phyloP scores from a whole-genome alignment of 805 yeast genomes.

The Candida manassasensis region DNA sequence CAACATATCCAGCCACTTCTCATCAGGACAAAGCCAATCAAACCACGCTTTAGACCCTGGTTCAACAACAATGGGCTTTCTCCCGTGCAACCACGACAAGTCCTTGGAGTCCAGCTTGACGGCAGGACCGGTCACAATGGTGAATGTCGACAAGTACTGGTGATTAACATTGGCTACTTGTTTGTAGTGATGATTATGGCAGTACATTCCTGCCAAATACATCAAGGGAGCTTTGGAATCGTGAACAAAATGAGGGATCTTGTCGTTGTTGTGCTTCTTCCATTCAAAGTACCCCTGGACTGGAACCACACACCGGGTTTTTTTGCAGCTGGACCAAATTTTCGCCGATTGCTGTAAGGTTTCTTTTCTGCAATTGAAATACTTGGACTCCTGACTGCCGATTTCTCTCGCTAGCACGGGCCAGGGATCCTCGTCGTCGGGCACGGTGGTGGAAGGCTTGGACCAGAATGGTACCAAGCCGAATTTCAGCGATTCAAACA shows the following conservation, averaged over 20 bases:
- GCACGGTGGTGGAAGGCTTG: conserved; percentile 29
- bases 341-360: conserved; percentile 43
- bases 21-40: conserved; percentile 54
- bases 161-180: conserved; percentile 13
- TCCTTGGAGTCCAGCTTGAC: conserved; percentile 37
- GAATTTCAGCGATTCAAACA: conserved; percentile 63
- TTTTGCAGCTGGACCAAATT: conserved; percentile 54
- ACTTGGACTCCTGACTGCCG: conserved; percentile 36
- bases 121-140: conserved; percentile 74
- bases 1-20: conserved; percentile 36
- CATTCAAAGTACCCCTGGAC: conserved; percentile 87
- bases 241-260: conserved; percentile 62
- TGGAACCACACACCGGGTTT: conserved; percentile 69
- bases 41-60: conserved; percentile 58
- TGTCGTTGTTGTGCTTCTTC: conserved; percentile 38
- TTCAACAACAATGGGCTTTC: conserved; percentile 72
- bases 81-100: conserved; percentile 62
- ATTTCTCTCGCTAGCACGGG: conserved; percentile 25
- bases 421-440: conserved; percentile 13
- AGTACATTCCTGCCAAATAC: conserved; percentile 54
- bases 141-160: conserved; percentile 44
- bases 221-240: conserved; percentile 49
- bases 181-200: conserved; percentile 31
- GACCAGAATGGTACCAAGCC: conserved; percentile 73
- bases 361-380: conserved; percentile 76